Evolutionary conservation across 2,329 filamentous ascomycete genomes (phyloP), one percentile per base, ranked within the genome.

Genomic region (Penicillium janthinellum): DNA sequence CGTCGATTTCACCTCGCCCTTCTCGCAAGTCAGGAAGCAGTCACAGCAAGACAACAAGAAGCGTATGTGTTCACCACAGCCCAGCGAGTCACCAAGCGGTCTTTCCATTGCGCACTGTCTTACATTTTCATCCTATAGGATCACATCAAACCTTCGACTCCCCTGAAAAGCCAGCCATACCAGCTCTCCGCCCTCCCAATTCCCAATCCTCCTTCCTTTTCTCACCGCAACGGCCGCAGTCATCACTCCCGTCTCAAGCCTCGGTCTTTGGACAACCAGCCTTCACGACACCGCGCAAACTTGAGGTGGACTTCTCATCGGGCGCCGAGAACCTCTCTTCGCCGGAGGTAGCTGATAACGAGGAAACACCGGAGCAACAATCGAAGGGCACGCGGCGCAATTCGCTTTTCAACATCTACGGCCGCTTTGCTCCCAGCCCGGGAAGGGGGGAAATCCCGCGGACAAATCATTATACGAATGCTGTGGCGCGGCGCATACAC

Each of bases 361-460:
- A 82, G 51, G 80, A 81, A 44, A 82, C 81, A 0, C 80, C 81
- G 2, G 79, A 81, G 48, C 73, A 70, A 37, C 65, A 70, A 5
- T 62, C 66, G 5, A 76, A 71, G 57, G 57, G 71, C 1, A 70
- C 70, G 28, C 76, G 77, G 60, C 70, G 75, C 25, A 79, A 75
- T 59, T 78, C 75, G 15, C 63, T 78, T 8, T 78, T 76, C 57
- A 74, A 73, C 49, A 71, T 80, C 54, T 80, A 78, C 50, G 76
- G 76, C 28, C 75, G 74, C 48, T 80, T 78, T 55, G 75, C 75
- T n/a, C 75, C 77, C 0, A 80, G 77, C 53, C 77, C 89, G 0
- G 89, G 89, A 1, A 83, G 85, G 64, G 89, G 88, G 47, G 88
- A 90, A 66, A 84, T 91, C 53, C 76, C 81, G 2, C 80, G 84